Evolutionary conservation across 2,329 filamentous ascomycete genomes (phyloP), one percentile per base, ranked within the genome.

Genomic region (Colletotrichum godetiae): DNA sequence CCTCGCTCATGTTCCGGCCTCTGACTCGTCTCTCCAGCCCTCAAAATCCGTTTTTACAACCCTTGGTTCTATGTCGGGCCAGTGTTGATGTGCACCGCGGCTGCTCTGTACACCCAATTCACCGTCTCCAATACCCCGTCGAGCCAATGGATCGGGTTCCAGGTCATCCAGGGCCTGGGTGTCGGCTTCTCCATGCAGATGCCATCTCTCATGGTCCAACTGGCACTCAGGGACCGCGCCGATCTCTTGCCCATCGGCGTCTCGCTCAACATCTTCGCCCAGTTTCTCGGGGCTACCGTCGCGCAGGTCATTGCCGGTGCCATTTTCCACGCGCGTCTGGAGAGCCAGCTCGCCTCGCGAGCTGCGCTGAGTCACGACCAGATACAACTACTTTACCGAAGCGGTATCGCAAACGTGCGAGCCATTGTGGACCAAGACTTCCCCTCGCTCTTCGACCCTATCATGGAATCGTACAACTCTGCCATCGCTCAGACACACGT

Each of bases 361-460:
- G 55, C 55, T 57, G 55, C 27, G 55, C 55, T 57, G 29, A 57
- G 55, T 33, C 55, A 33, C 55, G 55, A 33, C 15, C 55, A 57
- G 55, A 57, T 57, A 33, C 55, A 57, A 33, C 55, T 33, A 33
- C 55, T 57, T 57, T 57, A 57, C 27, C 55, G 27, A 8, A 57
- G 55, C 29, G 55, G 55, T 31, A 57, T 57, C 29, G 55, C 29
- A 33, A 57, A 57, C 27, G 55, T 57, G 29, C 55, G 55, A 57
- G 27, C 29, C 29, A 33, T 57, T 57, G 76, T 83, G 19, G 80
- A 83, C 65, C 80, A 82, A 22, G 77, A 81, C 52, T 81, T 82
- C 22, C 81, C 81, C 1, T 79, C 78, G 66, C 70, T 83, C 31
- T 83, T 81, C 80, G 82, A 82, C 72, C 80, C 81, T 33, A 57